Evolutionary conservation across 1,284 basidiomycete genomes (phyloP).

Genomic region (Apiotrichum siamense): DNA sequence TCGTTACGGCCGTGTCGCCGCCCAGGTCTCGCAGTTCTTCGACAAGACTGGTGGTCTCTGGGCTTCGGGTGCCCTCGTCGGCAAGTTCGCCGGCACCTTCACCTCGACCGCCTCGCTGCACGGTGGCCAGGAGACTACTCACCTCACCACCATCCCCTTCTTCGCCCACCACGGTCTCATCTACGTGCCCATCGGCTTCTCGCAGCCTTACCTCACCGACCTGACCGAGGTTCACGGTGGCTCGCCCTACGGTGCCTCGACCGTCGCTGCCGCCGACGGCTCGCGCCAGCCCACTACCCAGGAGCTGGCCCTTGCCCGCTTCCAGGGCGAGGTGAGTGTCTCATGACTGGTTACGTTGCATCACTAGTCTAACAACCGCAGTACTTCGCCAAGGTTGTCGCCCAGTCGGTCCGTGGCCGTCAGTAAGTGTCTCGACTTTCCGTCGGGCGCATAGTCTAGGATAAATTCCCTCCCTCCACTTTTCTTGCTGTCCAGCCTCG

Average conservation of each 20-base stretch:
- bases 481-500: background rate
- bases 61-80: slow-evolving; percentile 62
- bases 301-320: slow-evolving; percentile 60
- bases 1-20: slow-evolving; percentile 55
- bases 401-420: slow-evolving; percentile 40
- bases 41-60: slow-evolving; percentile 72
- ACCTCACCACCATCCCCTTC: slow-evolving; percentile 61
- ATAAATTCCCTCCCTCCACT: too few relatives aligned
- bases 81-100: slow-evolving; percentile 59
- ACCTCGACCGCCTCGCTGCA: slow-evolving; percentile 42
- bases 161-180: slow-evolving; percentile 60
- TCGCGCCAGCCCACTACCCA: slow-evolving; percentile 56
- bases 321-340: slow-evolving; percentile 55
- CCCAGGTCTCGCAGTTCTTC: slow-evolving; percentile 53
- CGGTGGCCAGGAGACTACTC: slow-evolving; percentile 55
- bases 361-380: too few relatives aligned
- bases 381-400: slow-evolving; percentile 42
- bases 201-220: slow-evolving; percentile 56
- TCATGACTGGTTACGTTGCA: too few relatives aligned
- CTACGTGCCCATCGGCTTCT: slow-evolving; percentile 75
- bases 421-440: slow-evolving; percentile 26
- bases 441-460: too few relatives aligned
- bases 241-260: slow-evolving; percentile 60
- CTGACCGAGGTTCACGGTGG: slow-evolving; percentile 64
- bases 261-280: slow-evolving; percentile 60